A percentile compares a stretch with the other conserved stretches of the same genome.
Evolutionary conservation across 169 alveolate genomes (phyloP).

Genomic region (Eimeria falciformis): DNA sequence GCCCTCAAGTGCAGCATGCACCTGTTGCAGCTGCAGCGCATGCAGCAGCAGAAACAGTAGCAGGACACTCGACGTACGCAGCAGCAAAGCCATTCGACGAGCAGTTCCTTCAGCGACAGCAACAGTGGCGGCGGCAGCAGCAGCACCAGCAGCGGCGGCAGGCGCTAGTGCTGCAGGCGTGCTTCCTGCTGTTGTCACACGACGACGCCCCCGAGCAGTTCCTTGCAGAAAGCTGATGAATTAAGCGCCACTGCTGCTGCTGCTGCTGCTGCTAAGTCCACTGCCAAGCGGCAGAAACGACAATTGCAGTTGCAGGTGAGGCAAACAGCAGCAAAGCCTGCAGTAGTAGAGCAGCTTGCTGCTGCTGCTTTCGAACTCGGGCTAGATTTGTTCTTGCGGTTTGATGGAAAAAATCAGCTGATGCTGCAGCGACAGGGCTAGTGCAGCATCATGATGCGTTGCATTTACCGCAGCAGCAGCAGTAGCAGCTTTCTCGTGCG

Average conservation of each 20-base stretch:
- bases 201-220: background rate
- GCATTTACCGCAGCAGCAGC: no score
- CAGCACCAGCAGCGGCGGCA: constrained; percentile 67
- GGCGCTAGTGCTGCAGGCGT: constrained; percentile 34
- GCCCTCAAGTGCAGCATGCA: background rate
- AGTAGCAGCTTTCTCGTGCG: no score
- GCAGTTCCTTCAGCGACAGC: constrained; percentile 23
- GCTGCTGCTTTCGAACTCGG: no score
- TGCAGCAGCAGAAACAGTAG: constrained; percentile 25
- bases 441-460: no score
- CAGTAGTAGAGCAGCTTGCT: no score
- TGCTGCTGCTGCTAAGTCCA: constrained; percentile 11
- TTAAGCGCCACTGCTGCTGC: constrained; percentile 26
- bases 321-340: no score
- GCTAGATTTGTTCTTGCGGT: no score
- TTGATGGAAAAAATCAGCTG: no score
- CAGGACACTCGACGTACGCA: background rate
- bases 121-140: constrained; percentile 20
- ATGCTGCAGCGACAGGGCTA: no score
- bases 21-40: constrained; percentile 31
- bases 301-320: no score
- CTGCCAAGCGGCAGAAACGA: no score
- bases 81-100: background rate
- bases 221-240: background rate
- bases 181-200: background rate